Evolutionary conservation across 2,329 filamentous ascomycete species (phyloP).

Genomic region (Nemania sp.): DNA sequence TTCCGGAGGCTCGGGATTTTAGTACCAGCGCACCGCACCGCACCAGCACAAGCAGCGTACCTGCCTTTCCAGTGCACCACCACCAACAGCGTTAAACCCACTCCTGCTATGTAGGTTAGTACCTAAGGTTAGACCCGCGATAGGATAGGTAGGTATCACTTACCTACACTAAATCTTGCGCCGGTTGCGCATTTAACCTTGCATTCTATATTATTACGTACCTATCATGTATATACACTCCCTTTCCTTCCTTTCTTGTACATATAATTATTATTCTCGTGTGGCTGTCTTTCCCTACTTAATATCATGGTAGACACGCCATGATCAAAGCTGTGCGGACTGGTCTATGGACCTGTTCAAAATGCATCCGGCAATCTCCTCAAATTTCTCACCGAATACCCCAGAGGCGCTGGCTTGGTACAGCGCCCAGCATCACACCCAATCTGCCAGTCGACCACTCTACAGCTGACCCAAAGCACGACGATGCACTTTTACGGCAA

Average conservation of each 20-base stretch:
- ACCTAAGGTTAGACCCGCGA: constrained; percentile 20
- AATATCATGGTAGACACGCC: constrained; percentile 42
- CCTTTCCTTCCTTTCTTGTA: constrained; percentile 9
- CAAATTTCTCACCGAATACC: constrained; percentile 44
- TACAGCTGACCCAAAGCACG: constrained; percentile 61
- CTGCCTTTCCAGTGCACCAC: background rate
- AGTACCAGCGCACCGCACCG: background rate
- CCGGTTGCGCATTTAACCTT: constrained; percentile 24
- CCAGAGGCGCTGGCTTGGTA: constrained; percentile 58
- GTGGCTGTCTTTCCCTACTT: background rate
- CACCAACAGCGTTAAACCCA: background rate
- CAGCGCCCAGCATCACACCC: constrained; percentile 53
- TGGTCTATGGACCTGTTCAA: constrained; percentile 72
- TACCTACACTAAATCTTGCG: constrained; percentile 21
- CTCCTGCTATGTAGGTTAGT: too few relatives aligned
- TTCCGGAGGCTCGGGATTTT: constrained; percentile 39
- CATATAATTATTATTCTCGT: background rate
- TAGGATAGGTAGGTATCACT: too few relatives aligned
- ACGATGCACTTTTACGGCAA: constrained; percentile 80
- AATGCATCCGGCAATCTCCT: constrained; percentile 63
- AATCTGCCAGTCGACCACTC: constrained; percentile 49
- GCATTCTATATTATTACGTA: background rate
- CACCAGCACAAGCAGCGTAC: too few relatives aligned
- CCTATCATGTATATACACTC: background rate
- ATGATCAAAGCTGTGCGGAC: constrained; percentile 56